Evolutionary conservation across 2,329 filamentous ascomycete genomes (phyloP), one percentile per base, ranked within the genome.

Genomic region (Sporothrix brunneoviolacea): DNA sequence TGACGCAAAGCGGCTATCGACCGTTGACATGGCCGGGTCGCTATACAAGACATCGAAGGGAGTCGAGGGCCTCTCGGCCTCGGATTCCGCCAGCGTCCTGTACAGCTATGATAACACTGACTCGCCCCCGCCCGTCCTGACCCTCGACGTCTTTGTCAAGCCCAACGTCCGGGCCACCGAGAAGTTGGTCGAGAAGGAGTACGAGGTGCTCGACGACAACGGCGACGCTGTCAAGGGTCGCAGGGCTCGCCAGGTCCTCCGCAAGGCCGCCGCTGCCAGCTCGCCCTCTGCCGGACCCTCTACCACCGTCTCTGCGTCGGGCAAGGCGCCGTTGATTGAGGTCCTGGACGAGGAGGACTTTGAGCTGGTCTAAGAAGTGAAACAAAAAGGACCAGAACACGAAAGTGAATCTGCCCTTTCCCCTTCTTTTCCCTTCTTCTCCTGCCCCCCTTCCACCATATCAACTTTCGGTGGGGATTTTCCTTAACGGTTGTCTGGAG

Each of bases 171-270:
- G 63, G 3, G 69, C 67, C 44, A 74, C 69, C 28, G 71, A 74
- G 60, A 68, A 65, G 56, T 61, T 73, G 45, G 66, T 74, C 37
- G 69, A 72, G 62, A 69, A 69, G 57, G 72, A 75, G 60, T 75
- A 74, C 56, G 71, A 73, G 61, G 67, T 75, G 24, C 55, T 75
- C 13, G 71, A 74, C 55, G 64, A 55, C 55, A 70, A 73, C 39
- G 72, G 72, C 18, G 66, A 74, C 35, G 60, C 68, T 2, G 62
- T 74, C 33, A 68, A 65, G 58, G 71, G 72, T 36, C 64, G 66
- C 36, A 71, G 68, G 65, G 71, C 70, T 13, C 68, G 70, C 15
- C 64, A 64, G 47, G 65, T 67, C 47, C 60, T 75, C 49, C 68
- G 70, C 52, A 59, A 62, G 54, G 53, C 55, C 9, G 40, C 60